Conservation (phyloP, 305 asterid genomes). For the Euphrasia arctica region DNA sequence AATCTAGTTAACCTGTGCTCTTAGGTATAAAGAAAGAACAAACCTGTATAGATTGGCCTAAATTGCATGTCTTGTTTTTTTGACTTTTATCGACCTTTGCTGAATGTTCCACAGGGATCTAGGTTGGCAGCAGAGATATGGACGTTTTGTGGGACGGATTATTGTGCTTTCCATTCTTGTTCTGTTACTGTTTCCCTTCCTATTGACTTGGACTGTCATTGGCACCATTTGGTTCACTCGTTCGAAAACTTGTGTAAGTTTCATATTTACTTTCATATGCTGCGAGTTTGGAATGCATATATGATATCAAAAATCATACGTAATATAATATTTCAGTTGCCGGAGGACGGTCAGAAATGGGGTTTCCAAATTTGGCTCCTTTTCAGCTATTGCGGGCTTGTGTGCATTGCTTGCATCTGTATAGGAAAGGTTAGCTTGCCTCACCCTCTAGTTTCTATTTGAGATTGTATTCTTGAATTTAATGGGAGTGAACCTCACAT, state of each 20-base stretch:
- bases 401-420: slow-evolving; percentile 75
- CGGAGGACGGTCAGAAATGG: slow-evolving; percentile 98
- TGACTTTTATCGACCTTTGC: not conserved
- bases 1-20: not conserved
- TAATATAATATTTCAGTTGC: slow-evolving; percentile 51
- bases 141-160: slow-evolving; percentile 76
- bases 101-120: slow-evolving; percentile 54
- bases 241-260: slow-evolving; percentile 69
- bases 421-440: slow-evolving; percentile 64
- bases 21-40: slow-evolving; percentile 10
- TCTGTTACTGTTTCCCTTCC: slow-evolving; percentile 75
- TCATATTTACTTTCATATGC: slow-evolving; percentile 5
- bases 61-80: slow-evolving; percentile 4
- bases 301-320: slow-evolving; percentile 7
- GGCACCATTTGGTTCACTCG: slow-evolving; percentile 82
- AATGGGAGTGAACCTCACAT: not conserved
- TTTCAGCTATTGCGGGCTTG: slow-evolving; percentile 95
- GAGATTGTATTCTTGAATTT: not conserved
- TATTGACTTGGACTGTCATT: slow-evolving; percentile 76
- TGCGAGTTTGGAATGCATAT: slow-evolving; percentile 25
- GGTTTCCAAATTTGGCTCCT: slow-evolving; percentile 96
- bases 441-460: not conserved
- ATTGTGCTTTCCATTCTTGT: slow-evolving; percentile 73
- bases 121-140: slow-evolving; percentile 84
- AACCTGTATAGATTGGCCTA: not conserved